Base-by-base conservation (phyloP, 1,284 basidiomycete genomes). In the Boletus holoroseus region DNA sequence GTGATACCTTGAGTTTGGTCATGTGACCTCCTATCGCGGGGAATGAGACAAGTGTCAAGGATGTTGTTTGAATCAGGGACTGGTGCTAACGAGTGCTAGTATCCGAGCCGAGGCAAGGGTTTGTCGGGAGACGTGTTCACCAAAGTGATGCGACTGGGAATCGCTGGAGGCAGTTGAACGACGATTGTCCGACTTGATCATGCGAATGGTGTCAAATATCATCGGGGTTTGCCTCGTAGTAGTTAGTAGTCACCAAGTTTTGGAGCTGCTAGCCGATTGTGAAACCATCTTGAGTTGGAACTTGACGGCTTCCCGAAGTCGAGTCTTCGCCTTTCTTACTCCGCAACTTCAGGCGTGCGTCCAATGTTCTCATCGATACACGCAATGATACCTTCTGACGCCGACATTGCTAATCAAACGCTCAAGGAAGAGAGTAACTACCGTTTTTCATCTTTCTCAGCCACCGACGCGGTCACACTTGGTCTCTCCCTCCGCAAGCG, bases 401-500 rank as follows among this genome's bases (percentile, higher is more conserved):
- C 82, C 41, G 83, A 88, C 58, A 70, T 88, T 11, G 87, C 87
- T 37, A 80, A 78, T 28, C 79, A 85, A 62, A 74, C 83, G 8
- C 73, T 90, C 58, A 70, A 71, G 43, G 86, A 90, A 56, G 88
- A 90, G 69, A 72, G 76, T 31, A 73, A 55, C 53, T 82, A 81
- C 62, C 80, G 85, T 44, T 90, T 90, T 59, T 72, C 78, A 1
- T 77, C 83, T 11, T 91, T 90, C 68, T 78, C 79, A 32, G 80
- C 86, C 8, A 76, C 80, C 41, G 87, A 90, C 60, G 88, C 87
- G 16, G 79, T 91, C 44, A 88, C 86, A 16, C 74, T 91, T 27
- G 87, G 87, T 7, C 77, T 90, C 50, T 88, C 86, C 11, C 69
- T 91, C 44, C 78, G 87, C 55, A 90, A 90, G 67, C 77, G 87